Percentiles rank a stretch among this genome's conserved stretches.
phyloP scores from a whole-genome alignment of 345 rosid species.

The Pistacia integerrima region DNA sequence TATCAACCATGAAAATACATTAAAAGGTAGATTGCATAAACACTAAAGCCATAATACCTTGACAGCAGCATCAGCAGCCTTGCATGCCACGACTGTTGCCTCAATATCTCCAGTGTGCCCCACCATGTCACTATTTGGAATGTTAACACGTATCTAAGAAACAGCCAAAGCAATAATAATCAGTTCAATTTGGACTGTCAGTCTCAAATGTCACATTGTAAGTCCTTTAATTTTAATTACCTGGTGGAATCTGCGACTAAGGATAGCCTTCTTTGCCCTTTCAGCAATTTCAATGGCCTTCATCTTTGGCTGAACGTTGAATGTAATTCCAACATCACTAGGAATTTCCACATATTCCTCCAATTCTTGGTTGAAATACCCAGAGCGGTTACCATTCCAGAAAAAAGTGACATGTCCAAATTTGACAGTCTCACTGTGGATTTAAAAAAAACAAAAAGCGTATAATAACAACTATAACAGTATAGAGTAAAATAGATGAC shows the following conservation, averaged over 20 bases:
- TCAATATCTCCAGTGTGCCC: constrained; percentile 95
- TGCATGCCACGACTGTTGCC: constrained; percentile 85
- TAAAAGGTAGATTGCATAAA: background rate
- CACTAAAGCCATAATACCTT: constrained; percentile 51
- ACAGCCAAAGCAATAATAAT: background rate
- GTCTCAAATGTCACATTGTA: constrained; percentile 3
- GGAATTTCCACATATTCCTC: constrained; percentile 96
- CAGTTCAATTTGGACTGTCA: constrained; percentile 2
- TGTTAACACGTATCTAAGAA: constrained; percentile 78
- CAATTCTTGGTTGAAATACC: constrained; percentile 67
- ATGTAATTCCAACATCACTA: constrained; percentile 88
- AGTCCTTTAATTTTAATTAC: constrained; percentile 34
- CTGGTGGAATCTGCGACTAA: constrained; percentile 84
- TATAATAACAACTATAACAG: background rate
- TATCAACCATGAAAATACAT: background rate
- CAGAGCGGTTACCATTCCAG: constrained; percentile 99
- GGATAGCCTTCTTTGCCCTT: constrained; percentile 86
- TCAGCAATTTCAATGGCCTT: constrained; percentile 88
- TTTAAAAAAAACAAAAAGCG: background rate
- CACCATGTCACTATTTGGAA: constrained; percentile 96
- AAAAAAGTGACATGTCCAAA: constrained; percentile 97
- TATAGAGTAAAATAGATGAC: background rate
- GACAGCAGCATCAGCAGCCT: constrained; percentile 89
- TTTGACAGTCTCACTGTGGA: constrained; percentile 86
- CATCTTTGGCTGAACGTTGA: constrained; percentile 93